Evolutionary conservation across 257 asterid species (phyloP), one percentile per base, ranked within the genome.

Genomic region (Rhazya stricta): DNA sequence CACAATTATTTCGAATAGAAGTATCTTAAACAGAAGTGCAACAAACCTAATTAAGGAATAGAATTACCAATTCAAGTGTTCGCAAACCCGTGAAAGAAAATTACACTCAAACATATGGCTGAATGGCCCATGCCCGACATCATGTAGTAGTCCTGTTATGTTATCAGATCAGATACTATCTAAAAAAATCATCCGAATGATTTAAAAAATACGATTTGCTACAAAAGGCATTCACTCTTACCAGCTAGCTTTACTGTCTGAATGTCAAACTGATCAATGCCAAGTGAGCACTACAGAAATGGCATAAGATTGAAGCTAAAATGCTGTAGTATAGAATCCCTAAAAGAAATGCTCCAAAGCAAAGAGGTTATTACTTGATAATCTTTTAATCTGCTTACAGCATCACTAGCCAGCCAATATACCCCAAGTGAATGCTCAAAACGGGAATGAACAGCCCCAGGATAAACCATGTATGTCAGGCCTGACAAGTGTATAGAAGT

Each of bases 341-440:
- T 30, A 70, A 81, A 39, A 37, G 56, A 57, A 81, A 71, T 71
- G 53, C 58, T 69, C 37, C 72, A 43, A 67, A 66, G 60, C 69
- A 61, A 67, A 60, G 54, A 50, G n/a, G 61, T 45, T 54, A 48
- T 83, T 85, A 93, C 98, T 80, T 93, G 98, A 85, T 79, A 88
- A 76, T 80, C 83, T 75, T 89, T 86, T 80, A 93, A 78, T 81
- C 82, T 87, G 77, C 79, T 73, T 67, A 91, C 86, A 76, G 98
- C 91, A 77, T 91, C 97, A 82, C 90, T 77, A 53, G 96, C 96
- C 84, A 91, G 90, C 94, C 96, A 88, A 83, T 86, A 93, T 69
- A 90, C 98, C 72, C 98, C 98, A 72, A 93, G 86, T 11, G 97
- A 93, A 80, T 93, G 98, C 89, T 93, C 98, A 79, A 93, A 91